Evolutionary conservation across 1,139 yeast genomes (phyloP).

Genomic region (Groenewaldozyma sp.): DNA sequence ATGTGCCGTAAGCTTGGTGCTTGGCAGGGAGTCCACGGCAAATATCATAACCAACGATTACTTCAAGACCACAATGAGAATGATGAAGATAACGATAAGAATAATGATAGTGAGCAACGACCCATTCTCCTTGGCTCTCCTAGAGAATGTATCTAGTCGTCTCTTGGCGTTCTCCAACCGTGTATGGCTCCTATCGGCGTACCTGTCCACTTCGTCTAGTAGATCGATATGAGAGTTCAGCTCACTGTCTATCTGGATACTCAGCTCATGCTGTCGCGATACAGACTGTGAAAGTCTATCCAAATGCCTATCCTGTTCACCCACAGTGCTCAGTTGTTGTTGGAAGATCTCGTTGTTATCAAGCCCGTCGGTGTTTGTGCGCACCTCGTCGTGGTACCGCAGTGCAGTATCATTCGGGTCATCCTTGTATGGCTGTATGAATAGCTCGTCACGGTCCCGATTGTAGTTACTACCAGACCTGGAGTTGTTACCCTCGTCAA

Average conservation of each 20-base stretch:
- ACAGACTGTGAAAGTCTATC: conserved; percentile 53
- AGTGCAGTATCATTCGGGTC: conserved; percentile 31
- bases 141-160: conserved; percentile 46
- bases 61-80: conserved; percentile 51
- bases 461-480: not conserved
- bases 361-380: conserved; percentile 17
- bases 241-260: conserved; percentile 56
- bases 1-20: too few species aligned
- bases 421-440: conserved; percentile 40
- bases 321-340: conserved; percentile 56
- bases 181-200: conserved; percentile 47
- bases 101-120: conserved; percentile 62
- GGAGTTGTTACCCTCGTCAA: conserved; percentile 16
- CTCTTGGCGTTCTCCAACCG: conserved; percentile 47
- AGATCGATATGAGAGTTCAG: conserved; percentile 59
- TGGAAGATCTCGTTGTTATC: conserved; percentile 38
- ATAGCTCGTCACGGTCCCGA: conserved; percentile 17
- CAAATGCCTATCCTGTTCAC: conserved; percentile 54
- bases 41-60: too few species aligned
- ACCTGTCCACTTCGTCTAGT: conserved; percentile 60
- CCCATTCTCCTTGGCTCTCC: conserved; percentile 57
- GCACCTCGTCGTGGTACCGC: conserved; percentile 15
- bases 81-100: conserved; percentile 48
- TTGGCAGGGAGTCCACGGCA: too few species aligned
- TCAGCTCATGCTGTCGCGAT: conserved; percentile 54